Evolutionary conservation across 768 basidiomycete species (phyloP).

Genomic region (Tricholoma flavovirens): DNA sequence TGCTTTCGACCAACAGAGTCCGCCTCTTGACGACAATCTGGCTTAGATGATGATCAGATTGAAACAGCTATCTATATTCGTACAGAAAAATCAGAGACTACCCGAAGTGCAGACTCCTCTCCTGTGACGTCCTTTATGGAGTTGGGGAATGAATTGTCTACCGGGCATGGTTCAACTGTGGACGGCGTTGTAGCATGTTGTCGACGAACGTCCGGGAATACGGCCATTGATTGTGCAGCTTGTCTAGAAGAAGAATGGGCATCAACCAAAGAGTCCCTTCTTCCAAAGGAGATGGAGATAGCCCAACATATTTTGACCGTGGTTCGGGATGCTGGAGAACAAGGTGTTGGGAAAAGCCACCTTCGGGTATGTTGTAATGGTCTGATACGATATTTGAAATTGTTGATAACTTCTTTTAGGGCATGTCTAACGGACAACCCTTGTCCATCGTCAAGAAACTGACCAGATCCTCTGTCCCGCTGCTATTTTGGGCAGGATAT

Average conservation of each 20-base stretch:
- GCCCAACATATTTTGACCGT: slow-evolving; percentile 30
- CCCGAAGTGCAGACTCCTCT: slow-evolving; percentile 14
- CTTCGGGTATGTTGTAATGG: slow-evolving; percentile 28
- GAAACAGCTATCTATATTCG: slow-evolving; percentile 60
- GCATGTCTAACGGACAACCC: slow-evolving; percentile 17
- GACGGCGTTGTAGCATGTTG: slow-evolving; percentile 47
- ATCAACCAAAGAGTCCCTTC: slow-evolving; percentile 22
- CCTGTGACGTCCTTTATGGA: slow-evolving; percentile 11
- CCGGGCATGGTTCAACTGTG: slow-evolving; percentile 38
- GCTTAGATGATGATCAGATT: slow-evolving; percentile 76
- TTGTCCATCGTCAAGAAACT: slow-evolving; percentile 35
- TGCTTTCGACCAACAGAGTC: neutral
- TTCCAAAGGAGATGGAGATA: slow-evolving; percentile 21
- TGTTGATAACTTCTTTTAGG: slow-evolving; percentile 9
- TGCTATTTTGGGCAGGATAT: slow-evolving; percentile 69
- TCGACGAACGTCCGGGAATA: slow-evolving; percentile 23
- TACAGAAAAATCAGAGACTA: slow-evolving; percentile 21
- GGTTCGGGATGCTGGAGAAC: slow-evolving; percentile 30
- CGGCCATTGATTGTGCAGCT: slow-evolving; percentile 36
- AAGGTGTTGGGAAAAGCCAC: slow-evolving; percentile 33
- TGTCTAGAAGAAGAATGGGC: slow-evolving; percentile 41
- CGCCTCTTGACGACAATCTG: slow-evolving; percentile 5
- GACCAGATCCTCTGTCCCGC: slow-evolving; percentile 43
- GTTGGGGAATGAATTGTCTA: slow-evolving; percentile 14
- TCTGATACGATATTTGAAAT: neutral